Evolutionary conservation across 2,329 filamentous ascomycete species (phyloP).

Genomic region (Xylaria sp.): DNA sequence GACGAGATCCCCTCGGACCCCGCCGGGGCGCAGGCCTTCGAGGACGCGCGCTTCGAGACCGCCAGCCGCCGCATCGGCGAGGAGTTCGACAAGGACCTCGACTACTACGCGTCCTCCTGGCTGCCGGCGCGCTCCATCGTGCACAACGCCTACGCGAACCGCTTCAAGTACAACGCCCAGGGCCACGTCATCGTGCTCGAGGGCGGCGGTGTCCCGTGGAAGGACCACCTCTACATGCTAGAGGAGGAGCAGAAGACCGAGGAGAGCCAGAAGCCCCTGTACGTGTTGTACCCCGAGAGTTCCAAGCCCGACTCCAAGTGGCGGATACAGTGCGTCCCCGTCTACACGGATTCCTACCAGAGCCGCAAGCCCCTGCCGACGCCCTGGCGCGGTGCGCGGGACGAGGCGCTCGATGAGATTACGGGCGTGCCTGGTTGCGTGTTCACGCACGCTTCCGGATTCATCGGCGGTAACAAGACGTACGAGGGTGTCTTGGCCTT

Average conservation of each 20-base stretch:
- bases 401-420: slow-evolving; percentile 73
- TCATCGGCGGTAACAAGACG: slow-evolving; percentile 92
- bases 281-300: slow-evolving; percentile 88
- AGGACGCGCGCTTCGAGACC: slow-evolving; percentile 72
- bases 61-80: slow-evolving; percentile 83
- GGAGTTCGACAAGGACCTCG: slow-evolving; percentile 76
- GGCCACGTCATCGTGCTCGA: slow-evolving; percentile 80
- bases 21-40: slow-evolving; percentile 60
- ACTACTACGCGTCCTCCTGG: slow-evolving; percentile 72
- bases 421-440: slow-evolving; percentile 67
- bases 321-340: slow-evolving; percentile 89
- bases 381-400: slow-evolving; percentile 84
- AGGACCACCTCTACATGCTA: slow-evolving; percentile 87
- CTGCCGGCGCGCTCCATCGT: slow-evolving; percentile 81
- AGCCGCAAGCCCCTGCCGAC: slow-evolving; percentile 89
- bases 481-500: slow-evolving; percentile 83
- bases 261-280: slow-evolving; percentile 59
- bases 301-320: slow-evolving; percentile 72
- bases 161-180: slow-evolving; percentile 61
- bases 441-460: slow-evolving; percentile 90
- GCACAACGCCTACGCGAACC: slow-evolving; percentile 65
- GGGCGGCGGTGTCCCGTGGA: slow-evolving; percentile 79
- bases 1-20: slow-evolving; percentile 51
- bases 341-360: slow-evolving; percentile 77
- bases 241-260: slow-evolving; percentile 55